Evolutionary conservation across 1,139 yeast species (phyloP).

Genomic region (Yamadazyma spencermartinsiae): DNA sequence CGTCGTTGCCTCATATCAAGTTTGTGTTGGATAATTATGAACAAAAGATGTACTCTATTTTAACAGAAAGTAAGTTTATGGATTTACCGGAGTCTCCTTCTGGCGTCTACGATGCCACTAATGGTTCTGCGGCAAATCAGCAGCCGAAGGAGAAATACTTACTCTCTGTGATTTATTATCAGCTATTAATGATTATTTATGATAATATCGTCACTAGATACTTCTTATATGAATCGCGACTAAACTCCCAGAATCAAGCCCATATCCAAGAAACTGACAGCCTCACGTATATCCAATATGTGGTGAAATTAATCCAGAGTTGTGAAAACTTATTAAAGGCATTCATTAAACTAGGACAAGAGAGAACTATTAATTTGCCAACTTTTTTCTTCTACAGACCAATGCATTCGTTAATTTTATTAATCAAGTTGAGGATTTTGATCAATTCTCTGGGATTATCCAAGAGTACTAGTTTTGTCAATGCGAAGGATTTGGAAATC

Average conservation of each 20-base stretch:
- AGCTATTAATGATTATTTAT: slow-evolving; percentile 47
- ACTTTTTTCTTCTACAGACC: slow-evolving; percentile 58
- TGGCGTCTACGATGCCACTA: slow-evolving; percentile 5
- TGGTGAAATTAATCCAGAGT: slow-evolving; percentile 40
- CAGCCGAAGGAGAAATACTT: slow-evolving; percentile 33
- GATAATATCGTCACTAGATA: slow-evolving; percentile 36
- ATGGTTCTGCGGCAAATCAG: not conserved
- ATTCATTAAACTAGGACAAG: slow-evolving; percentile 39
- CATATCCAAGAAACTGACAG: slow-evolving; percentile 13
- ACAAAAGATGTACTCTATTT: slow-evolving; percentile 19
- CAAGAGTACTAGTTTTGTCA: slow-evolving; percentile 10
- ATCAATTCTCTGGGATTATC: slow-evolving; percentile 37
- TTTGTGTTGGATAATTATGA: slow-evolving; percentile 24
- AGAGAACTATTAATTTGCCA: slow-evolving; percentile 44
- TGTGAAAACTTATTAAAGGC: slow-evolving; percentile 47
- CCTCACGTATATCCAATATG: slow-evolving; percentile 30
- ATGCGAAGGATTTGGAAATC: slow-evolving; percentile 23
- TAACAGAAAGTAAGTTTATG: slow-evolving; percentile 32
- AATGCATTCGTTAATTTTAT: slow-evolving; percentile 51
- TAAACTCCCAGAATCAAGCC: not conserved
- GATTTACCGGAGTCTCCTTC: slow-evolving; percentile 10
- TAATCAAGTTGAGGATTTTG: slow-evolving; percentile 45
- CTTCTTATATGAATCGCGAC: slow-evolving; percentile 15
- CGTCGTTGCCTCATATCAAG: slow-evolving; percentile 16
- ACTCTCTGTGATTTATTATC: slow-evolving; percentile 43